Conservation (phyloP, 2,329 filamentous ascomycete species). For the Trichophyton benhamiae region DNA sequence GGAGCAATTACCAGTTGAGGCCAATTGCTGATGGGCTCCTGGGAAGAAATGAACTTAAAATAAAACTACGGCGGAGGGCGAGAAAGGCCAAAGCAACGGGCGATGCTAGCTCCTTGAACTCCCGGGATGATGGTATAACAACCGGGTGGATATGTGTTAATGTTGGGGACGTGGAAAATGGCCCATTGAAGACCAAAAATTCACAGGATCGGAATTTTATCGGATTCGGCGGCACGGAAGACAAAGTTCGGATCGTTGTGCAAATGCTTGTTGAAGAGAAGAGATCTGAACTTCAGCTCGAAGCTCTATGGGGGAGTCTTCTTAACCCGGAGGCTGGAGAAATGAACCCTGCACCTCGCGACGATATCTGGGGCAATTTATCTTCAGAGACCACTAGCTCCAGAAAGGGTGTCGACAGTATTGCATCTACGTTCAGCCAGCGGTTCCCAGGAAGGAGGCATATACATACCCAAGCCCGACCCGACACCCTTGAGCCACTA, state of each 20-base stretch:
- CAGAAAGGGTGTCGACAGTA: neutral
- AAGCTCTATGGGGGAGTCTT: slow-evolving; percentile 48
- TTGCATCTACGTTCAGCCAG: neutral
- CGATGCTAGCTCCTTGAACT: slow-evolving; percentile 46
- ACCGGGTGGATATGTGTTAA: slow-evolving; percentile 97
- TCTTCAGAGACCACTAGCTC: neutral
- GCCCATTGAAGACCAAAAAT: slow-evolving; percentile 20
- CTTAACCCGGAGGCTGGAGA: slow-evolving; percentile 20
- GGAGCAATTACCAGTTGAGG: slow-evolving; percentile 56
- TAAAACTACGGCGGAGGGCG: slow-evolving; percentile 67
- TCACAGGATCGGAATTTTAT: slow-evolving; percentile 39
- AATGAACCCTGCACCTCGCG: slow-evolving; percentile 21
- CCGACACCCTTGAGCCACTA: neutral
- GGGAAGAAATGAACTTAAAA: slow-evolving; percentile 80
- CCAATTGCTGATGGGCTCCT: slow-evolving; percentile 79
- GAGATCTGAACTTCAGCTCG: slow-evolving; percentile 53
- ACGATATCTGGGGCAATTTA: slow-evolving; percentile 2
- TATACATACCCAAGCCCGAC: neutral
- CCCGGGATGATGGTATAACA: slow-evolving; percentile 71
- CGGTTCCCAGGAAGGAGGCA: neutral
- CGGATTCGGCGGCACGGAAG: slow-evolving; percentile 56
- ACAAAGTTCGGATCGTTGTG: slow-evolving; percentile 52
- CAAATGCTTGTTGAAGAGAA: slow-evolving; percentile 63
- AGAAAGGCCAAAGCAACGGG: slow-evolving; percentile 72
- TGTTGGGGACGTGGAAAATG: slow-evolving; percentile 56